Evolutionary conservation across 2,329 filamentous ascomycete genomes (phyloP).

Genomic region (Endoconidiophora polonica): DNA sequence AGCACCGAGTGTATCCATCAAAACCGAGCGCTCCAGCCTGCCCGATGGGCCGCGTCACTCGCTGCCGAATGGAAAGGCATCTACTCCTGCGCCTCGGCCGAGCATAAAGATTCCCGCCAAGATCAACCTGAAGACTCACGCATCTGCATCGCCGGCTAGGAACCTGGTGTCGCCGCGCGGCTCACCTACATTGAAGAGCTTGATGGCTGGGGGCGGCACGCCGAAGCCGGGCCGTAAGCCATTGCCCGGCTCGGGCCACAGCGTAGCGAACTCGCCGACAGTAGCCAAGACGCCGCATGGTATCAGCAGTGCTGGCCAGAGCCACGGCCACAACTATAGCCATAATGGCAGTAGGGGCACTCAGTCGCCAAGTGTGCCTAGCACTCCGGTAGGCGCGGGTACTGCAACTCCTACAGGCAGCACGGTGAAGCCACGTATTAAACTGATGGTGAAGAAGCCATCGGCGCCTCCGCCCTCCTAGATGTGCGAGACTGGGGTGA

Average conservation of each 20-base stretch:
- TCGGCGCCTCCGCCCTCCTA: not conserved
- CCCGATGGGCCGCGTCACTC: constrained; percentile 8
- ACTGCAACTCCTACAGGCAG: not conserved
- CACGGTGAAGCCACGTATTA: constrained; percentile 10
- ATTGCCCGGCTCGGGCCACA: constrained; percentile 2
- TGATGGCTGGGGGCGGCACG: constrained; percentile 8
- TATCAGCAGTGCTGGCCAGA: not conserved
- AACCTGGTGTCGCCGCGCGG: not conserved
- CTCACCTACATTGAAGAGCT: constrained; percentile 7
- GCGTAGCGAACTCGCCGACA: not conserved
- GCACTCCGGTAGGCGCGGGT: not conserved
- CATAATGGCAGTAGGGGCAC: not conserved
- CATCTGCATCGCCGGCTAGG: constrained; percentile 1
- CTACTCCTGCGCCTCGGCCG: not conserved
- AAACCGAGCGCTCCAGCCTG: constrained; percentile 9
- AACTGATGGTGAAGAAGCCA: constrained; percentile 12
- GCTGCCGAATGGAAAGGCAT: constrained; percentile 2
- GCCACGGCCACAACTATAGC: not conserved
- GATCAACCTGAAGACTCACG: constrained; percentile 8
- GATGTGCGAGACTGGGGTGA: not conserved
- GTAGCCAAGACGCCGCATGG: not conserved
- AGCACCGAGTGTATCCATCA: constrained; percentile 7
- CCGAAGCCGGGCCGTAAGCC: constrained; percentile 10
- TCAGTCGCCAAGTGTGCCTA: not conserved
- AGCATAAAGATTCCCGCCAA: constrained; percentile 11